Conservation (phyloP, 371 early-diverging fungal species). For the Mucor irregularis region DNA sequence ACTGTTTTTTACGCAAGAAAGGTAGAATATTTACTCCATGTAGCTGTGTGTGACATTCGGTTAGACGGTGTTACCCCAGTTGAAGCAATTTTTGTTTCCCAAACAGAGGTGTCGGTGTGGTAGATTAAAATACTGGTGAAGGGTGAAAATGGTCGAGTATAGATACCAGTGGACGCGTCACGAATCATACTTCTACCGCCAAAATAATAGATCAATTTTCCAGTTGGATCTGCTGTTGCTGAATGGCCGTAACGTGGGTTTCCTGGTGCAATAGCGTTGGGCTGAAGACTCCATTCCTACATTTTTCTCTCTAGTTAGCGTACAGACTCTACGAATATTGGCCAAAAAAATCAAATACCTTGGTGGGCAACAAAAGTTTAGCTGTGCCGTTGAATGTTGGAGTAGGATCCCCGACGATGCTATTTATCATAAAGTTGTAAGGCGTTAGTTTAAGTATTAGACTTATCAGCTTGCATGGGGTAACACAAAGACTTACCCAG, state of each 20-base stretch:
- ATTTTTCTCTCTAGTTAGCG: not conserved
- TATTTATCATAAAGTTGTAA: not conserved
- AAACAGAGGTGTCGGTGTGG: slow-evolving; percentile 8
- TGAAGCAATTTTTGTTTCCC: slow-evolving; percentile 4
- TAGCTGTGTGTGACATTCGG: slow-evolving; percentile 12
- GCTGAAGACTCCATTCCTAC: slow-evolving; percentile 8
- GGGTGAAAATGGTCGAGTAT: slow-evolving; percentile 5
- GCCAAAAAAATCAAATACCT: not conserved
- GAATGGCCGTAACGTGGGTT: slow-evolving; percentile 7
- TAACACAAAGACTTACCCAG: not conserved
- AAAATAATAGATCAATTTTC: slow-evolving; percentile 10
- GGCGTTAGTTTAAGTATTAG: not conserved
- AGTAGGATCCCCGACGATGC: not conserved
- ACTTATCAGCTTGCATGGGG: no score
- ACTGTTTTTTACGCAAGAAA: not conserved
- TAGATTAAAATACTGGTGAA: slow-evolving; percentile 4
- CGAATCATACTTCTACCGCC: slow-evolving; percentile 7
- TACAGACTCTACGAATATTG: no score
- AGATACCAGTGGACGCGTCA: not conserved
- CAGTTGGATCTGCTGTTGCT: slow-evolving; percentile 6
- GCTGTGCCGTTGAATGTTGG: slow-evolving; percentile 5
- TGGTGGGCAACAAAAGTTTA: not conserved
- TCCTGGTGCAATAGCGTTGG: slow-evolving; percentile 2
- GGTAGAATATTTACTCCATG: not conserved
- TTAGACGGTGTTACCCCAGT: not conserved